Conservation (phyloP, 2,329 filamentous ascomycete species). For the Chrysosphaeria jannelii region DNA sequence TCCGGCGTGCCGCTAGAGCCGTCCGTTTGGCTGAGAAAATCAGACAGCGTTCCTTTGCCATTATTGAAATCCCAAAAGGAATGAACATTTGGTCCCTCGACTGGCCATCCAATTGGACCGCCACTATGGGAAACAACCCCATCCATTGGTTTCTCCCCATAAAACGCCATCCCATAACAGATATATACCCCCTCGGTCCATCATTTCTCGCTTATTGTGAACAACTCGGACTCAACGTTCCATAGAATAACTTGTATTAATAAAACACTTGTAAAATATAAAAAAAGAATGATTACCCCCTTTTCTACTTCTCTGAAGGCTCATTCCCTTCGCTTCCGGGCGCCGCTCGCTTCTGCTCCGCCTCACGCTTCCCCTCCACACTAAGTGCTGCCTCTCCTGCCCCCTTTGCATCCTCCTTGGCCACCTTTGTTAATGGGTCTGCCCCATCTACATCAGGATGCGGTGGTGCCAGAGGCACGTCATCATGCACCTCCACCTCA, state of each 20-base stretch:
- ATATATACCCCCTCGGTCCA: too few species aligned
- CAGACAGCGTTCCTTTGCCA: too few species aligned
- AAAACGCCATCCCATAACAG: conserved; percentile 47
- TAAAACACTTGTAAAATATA: too few species aligned
- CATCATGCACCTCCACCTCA: conserved; percentile 24
- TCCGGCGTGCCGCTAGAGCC: conserved; percentile 1
- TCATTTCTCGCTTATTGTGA: too few species aligned
- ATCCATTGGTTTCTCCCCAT: conserved; percentile 58
- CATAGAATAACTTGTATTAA: too few species aligned
- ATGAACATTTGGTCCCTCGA: conserved; percentile 74
- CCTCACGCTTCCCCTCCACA: conserved; percentile 27
- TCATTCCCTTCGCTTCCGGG: conserved; percentile 32
- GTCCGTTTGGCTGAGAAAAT: conserved; percentile 4
- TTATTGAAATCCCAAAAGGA: conserved; percentile 39
- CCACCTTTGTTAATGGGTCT: conserved; percentile 22
- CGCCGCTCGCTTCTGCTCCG: conserved; percentile 23
- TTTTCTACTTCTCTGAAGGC: conserved; percentile 9
- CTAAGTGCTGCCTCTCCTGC: conserved; percentile 16
- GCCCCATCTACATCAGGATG: conserved; percentile 30
- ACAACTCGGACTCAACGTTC: too few species aligned
- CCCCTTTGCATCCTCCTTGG: conserved; percentile 10
- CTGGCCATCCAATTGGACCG: conserved; percentile 35
- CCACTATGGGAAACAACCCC: conserved; percentile 43
- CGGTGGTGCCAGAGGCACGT: conserved; percentile 18
- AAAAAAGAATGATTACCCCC: not conserved